Conservation (phyloP, 495 filamentous ascomycete genomes). For the Xylaria flabelliformis region DNA sequence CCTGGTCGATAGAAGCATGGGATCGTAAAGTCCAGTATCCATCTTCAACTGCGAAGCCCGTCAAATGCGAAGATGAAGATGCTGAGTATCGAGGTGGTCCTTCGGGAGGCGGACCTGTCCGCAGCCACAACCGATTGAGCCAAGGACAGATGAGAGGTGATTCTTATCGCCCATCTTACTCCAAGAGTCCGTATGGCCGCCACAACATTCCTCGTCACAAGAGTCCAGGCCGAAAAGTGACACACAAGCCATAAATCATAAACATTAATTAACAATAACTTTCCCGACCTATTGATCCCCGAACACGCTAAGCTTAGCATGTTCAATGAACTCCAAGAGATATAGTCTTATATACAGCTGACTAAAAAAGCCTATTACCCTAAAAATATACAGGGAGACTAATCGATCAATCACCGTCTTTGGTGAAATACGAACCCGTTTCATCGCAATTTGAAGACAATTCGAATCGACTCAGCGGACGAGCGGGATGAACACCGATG, state of each 20-base stretch:
- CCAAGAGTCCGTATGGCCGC: slow-evolving; percentile 11
- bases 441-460: background rate
- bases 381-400: background rate
- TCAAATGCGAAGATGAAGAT: slow-evolving; percentile 17
- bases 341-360: background rate
- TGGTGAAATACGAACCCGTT: background rate
- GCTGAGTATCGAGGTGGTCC: background rate
- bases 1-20: slow-evolving; percentile 76
- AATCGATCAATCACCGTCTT: background rate
- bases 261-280: background rate
- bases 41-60: slow-evolving; percentile 25
- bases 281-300: background rate
- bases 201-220: background rate
- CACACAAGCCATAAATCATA: background rate
- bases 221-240: slow-evolving; percentile 10
- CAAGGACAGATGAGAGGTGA: slow-evolving; percentile 28
- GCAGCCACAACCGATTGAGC: background rate
- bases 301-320: background rate
- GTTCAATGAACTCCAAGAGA: background rate
- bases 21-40: slow-evolving; percentile 81
- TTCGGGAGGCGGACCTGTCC: slow-evolving; percentile 9
- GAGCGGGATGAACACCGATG: background rate
- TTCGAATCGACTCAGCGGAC: background rate
- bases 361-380: background rate
- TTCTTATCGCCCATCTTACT: slow-evolving; percentile 38